phyloP scores from a whole-genome alignment of 2,329 filamentous ascomycete species.

The Ascochyta lentis region DNA sequence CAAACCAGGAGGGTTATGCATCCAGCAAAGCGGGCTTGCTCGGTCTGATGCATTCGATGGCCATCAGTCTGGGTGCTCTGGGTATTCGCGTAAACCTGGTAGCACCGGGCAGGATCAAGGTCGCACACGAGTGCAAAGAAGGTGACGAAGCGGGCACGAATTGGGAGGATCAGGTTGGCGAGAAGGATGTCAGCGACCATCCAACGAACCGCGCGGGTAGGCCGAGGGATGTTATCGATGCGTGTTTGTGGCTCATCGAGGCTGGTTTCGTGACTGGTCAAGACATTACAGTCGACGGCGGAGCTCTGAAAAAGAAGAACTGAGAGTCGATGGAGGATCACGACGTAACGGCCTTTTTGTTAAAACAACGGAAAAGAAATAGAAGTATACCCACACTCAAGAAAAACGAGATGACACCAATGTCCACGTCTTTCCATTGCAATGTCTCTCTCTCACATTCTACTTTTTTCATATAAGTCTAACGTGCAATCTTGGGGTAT shows the following conservation, averaged over 20 bases:
- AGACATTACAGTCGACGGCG: slow-evolving; percentile 49
- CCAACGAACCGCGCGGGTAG: slow-evolving; percentile 54
- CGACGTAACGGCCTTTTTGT: background rate
- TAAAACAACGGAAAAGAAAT: background rate
- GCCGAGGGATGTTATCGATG: slow-evolving; percentile 55
- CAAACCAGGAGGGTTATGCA: slow-evolving; percentile 59
- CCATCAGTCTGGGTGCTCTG: slow-evolving; percentile 53
- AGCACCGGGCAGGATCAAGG: slow-evolving; percentile 56
- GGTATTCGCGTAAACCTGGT: slow-evolving; percentile 58
- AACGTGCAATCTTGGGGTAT: slow-evolving; percentile 7
- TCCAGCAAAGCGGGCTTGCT: slow-evolving; percentile 60
- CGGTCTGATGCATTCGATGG: slow-evolving; percentile 59
- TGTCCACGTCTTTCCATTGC: background rate
- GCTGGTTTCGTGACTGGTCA: slow-evolving; percentile 50
- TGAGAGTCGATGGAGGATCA: slow-evolving; percentile 1
- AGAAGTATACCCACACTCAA: background rate
- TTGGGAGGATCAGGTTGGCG: slow-evolving; percentile 48
- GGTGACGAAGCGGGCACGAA: slow-evolving; percentile 52
- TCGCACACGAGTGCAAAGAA: slow-evolving; percentile 55
- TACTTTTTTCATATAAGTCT: background rate
- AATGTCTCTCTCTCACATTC: background rate
- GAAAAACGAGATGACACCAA: background rate
- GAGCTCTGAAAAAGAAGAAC: slow-evolving; percentile 46
- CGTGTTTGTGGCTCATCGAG: slow-evolving; percentile 51
- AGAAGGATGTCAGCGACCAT: slow-evolving; percentile 53